Percentiles rank a stretch among this genome's conserved stretches.
Evolutionary conservation across 164 flowering plant species (phyloP).

Genomic region (Piper betle): DNA sequence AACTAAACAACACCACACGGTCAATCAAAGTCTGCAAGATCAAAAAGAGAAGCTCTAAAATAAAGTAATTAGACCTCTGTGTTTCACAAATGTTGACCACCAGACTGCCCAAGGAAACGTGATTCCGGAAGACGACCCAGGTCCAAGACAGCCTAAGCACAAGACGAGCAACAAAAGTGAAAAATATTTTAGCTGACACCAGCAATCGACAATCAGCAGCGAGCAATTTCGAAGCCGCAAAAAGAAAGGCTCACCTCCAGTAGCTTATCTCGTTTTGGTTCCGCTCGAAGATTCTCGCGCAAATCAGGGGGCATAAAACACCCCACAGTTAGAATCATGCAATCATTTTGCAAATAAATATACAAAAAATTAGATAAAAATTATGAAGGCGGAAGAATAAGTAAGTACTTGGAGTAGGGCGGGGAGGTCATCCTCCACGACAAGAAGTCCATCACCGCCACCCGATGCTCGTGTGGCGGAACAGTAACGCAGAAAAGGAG

Average conservation of each 20-base stretch:
- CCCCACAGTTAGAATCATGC: not conserved
- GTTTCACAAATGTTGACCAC: conserved; percentile 36
- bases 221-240: not conserved
- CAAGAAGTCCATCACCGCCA: conserved; percentile 19
- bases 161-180: not conserved
- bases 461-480: conserved; percentile 3
- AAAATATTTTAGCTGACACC: not conserved
- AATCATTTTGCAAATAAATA: not conserved
- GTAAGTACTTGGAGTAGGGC: conserved; percentile 17
- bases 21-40: not conserved
- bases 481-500: not conserved
- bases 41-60: too few relatives aligned
- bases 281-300: conserved; percentile 29
- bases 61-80: conserved; percentile 28
- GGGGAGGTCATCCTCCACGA: conserved; percentile 24
- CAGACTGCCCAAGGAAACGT: conserved; percentile 43
- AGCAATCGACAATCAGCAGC: not conserved
- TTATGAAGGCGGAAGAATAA: not conserved
- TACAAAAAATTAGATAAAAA: not conserved
- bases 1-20: not conserved
- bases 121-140: conserved; percentile 60
- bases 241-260: conserved; percentile 33
- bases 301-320: conserved; percentile 44
- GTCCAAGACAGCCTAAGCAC: conserved; percentile 47
- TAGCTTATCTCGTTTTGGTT: conserved; percentile 34